phyloP scores from a whole-genome alignment of 306 rosid species.

The Parietaria judaica region DNA sequence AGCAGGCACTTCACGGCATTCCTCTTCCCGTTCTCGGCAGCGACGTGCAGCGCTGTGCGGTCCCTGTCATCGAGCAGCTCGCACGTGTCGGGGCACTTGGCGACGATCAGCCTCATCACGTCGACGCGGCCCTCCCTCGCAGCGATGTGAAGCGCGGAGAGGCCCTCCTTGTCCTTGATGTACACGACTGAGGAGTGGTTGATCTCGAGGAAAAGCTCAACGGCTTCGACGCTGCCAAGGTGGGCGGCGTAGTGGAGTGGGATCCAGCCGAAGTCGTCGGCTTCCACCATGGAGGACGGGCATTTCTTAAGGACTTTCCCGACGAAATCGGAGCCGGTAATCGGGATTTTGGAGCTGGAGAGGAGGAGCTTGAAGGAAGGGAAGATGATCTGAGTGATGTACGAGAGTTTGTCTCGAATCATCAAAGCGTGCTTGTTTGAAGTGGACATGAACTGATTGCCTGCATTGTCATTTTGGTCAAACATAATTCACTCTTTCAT shows the following conservation, averaged over 20 bases:
- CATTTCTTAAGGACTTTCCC: not conserved
- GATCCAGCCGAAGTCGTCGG: slow-evolving; percentile 8
- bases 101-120: slow-evolving; percentile 2
- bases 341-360: not conserved
- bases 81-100: slow-evolving; percentile 10
- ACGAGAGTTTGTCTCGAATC: not conserved
- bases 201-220: slow-evolving; percentile 7
- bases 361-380: not conserved
- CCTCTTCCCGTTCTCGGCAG: slow-evolving; percentile 3
- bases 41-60: slow-evolving; percentile 13
- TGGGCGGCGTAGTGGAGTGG: slow-evolving; percentile 16
- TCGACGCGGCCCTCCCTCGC: slow-evolving; percentile 1
- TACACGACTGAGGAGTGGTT: slow-evolving; percentile 2
- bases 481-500: too few relatives aligned
- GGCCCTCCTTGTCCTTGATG: slow-evolving; percentile 5
- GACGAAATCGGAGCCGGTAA: slow-evolving; percentile 9
- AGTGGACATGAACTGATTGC: slow-evolving; percentile 9
- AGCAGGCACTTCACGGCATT: slow-evolving; percentile 3
- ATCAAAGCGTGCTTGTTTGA: not conserved
- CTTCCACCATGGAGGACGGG: slow-evolving; percentile 2
- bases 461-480: not conserved
- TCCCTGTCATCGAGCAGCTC: slow-evolving; percentile 10
- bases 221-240: not conserved
- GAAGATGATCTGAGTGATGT: not conserved
- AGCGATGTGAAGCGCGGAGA: slow-evolving; percentile 18